Conservation (phyloP, 768 basidiomycete genomes). For the Boletus pseudo-olivaceus region DNA sequence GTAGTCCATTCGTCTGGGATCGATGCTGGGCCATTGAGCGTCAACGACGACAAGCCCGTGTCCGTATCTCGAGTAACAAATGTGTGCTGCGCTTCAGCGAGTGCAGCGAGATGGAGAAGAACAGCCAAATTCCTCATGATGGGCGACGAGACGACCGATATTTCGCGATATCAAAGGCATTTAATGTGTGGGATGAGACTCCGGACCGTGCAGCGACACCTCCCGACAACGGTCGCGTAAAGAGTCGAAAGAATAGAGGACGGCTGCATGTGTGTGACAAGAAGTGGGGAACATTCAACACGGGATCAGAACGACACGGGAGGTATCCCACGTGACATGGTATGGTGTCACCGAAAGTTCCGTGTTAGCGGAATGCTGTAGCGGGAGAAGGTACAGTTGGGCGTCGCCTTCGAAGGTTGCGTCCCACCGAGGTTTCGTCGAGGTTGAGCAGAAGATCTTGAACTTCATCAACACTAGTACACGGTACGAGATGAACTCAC, state of each 20-base stretch:
- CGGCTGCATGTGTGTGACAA: neutral
- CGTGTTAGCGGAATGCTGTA: neutral
- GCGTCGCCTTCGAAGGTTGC: neutral
- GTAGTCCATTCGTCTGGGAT: slow-evolving; percentile 44
- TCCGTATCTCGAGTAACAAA: slow-evolving; percentile 4
- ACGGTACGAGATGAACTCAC: neutral
- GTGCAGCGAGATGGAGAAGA: neutral
- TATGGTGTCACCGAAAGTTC: neutral
- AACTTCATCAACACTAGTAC: neutral
- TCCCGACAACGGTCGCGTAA: neutral
- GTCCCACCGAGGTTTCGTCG: neutral
- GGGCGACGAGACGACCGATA: neutral
- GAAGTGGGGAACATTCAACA: neutral
- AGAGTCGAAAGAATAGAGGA: neutral
- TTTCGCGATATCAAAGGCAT: neutral
- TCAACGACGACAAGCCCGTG: slow-evolving; percentile 21
- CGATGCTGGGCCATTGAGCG: slow-evolving; percentile 38
- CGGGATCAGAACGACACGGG: neutral
- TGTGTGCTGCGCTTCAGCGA: slow-evolving; percentile 9
- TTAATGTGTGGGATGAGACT: neutral
- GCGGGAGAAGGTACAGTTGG: neutral
- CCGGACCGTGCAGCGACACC: neutral
- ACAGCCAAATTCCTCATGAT: slow-evolving; percentile 7
- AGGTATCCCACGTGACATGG: neutral
- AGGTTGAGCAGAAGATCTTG: neutral